phyloP scores from a whole-genome alignment of 1,139 yeast species.

The Geotrichum cucujoidarum region DNA sequence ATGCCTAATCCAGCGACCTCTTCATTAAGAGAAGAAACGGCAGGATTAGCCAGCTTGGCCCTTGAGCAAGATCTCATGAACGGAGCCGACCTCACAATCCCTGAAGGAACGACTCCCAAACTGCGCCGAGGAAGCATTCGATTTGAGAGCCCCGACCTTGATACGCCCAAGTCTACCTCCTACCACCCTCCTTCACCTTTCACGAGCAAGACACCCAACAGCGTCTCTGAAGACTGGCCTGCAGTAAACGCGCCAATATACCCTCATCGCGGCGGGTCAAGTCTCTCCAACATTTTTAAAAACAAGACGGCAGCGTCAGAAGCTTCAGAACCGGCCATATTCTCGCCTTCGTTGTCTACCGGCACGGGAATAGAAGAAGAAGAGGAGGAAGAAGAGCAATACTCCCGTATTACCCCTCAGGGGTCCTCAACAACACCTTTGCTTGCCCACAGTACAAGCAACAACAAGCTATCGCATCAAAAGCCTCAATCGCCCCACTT shows the following conservation, averaged over 20 bases:
- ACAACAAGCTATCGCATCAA: too few relatives aligned
- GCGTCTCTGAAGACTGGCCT: conserved; percentile 16
- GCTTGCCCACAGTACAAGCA: background rate
- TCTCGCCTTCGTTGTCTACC: too few relatives aligned
- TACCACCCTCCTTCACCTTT: background rate
- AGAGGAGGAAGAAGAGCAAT: too few relatives aligned
- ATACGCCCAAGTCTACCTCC: background rate
- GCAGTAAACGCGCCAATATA: conserved; percentile 16
- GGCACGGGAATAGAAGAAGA: too few relatives aligned
- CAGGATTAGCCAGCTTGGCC: conserved; percentile 56
- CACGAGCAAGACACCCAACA: too few relatives aligned
- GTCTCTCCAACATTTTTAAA: conserved; percentile 1
- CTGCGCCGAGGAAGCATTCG: conserved; percentile 9
- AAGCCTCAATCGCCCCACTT: conserved; percentile 11
- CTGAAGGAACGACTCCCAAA: background rate
- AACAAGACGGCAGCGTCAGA: too few relatives aligned
- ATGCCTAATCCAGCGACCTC: conserved; percentile 12
- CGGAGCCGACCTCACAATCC: background rate
- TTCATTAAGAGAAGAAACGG: conserved; percentile 60
- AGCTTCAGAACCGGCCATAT: too few relatives aligned
- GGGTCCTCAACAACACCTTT: background rate
- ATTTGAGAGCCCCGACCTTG: conserved; percentile 1
- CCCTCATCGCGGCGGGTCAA: conserved; percentile 13
- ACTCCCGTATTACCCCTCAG: too few relatives aligned
- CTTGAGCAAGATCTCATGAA: conserved; percentile 39